Conservation (phyloP, 495 filamentous ascomycete genomes). For the Elasticomyces elasticus region DNA sequence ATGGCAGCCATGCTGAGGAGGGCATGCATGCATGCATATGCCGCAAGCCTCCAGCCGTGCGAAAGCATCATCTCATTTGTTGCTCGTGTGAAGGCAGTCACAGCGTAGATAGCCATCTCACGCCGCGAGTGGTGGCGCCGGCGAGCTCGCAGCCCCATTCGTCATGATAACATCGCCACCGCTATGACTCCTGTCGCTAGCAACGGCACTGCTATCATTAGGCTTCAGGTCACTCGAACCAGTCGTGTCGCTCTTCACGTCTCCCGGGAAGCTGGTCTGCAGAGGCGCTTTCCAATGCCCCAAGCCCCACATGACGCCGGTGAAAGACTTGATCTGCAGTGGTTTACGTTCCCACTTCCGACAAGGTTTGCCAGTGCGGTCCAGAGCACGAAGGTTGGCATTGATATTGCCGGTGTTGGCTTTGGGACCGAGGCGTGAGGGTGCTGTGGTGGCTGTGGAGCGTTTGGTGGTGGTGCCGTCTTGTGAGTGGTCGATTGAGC, state of each 20-base stretch:
- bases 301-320: conserved; percentile 75
- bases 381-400: conserved; percentile 84
- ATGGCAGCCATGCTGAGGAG: too few relatives aligned
- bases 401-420: conserved; percentile 98
- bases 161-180: conserved; percentile 26
- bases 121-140: conserved; percentile 5
- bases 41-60: too few relatives aligned
- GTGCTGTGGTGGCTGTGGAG: conserved; percentile 3
- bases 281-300: conserved; percentile 71
- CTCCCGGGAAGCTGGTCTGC: conserved; percentile 30
- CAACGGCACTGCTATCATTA: conserved; percentile 57
- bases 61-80: too few relatives aligned
- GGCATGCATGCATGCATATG: too few relatives aligned
- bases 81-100: too few relatives aligned
- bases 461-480: background rate
- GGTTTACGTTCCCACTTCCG: conserved; percentile 80
- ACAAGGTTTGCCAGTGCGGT: conserved; percentile 80
- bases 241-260: conserved; percentile 42
- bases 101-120: background rate
- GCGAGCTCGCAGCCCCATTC: conserved; percentile 18
- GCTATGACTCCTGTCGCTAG: conserved; percentile 63
- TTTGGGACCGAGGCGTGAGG: conserved; percentile 77
- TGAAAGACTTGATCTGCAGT: conserved; percentile 84
- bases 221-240: conserved; percentile 68
- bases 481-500: conserved; percentile 22